Base-by-base conservation (phyloP, 139 green algal species). In the Chlorella sp. region DNA sequence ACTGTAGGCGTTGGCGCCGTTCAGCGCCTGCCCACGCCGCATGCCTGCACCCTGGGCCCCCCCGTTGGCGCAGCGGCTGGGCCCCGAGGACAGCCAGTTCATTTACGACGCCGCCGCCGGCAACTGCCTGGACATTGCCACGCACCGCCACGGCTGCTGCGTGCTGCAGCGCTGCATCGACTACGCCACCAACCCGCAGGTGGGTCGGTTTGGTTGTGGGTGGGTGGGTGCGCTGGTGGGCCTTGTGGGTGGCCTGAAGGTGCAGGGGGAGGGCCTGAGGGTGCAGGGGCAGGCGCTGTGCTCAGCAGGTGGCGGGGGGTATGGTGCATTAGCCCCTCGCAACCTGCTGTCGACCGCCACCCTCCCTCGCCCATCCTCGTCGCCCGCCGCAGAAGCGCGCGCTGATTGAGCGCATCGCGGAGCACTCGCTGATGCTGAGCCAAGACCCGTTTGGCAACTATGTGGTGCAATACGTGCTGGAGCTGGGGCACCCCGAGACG, bases 131-230 rank as follows among this genome's bases (percentile, higher is more conserved):
- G 95, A 98, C 89, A 96, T 99, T 74, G 95, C 96, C 40, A 98
- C 96, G 48, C 97, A 99, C 92, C 93, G 97, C 80, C 97, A 99
- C 88, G 97, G 97, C 70, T 99, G 97, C 92, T 99, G 97, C 91
- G 97, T 99, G 82, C 90, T 99, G 89, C 97, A 99, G 93, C 95
- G 97, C 86, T 99, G 97, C 93, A 95, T 99, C 78, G 97, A 99
- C 89, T 98, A 96, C 87, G 97, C 97, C 26, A 96, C 93, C 16
- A 86, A 87, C 73, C 88, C 90, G 2, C 51, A 60, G 51, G 51
- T 60, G 51, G 9, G 46, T 54, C 11, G 46, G 11, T 17, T 11
- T 11, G 7, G 46, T 7, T 7, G 8, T 54, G 51, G 51, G 51
- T 16, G 22, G 51, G 51, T 3, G 51, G 7, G 46, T 11, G 46